Evolutionary conservation across 805 yeast genomes (phyloP), one percentile per base, ranked within the genome.

Genomic region (Schwanniomyces yamadae): DNA sequence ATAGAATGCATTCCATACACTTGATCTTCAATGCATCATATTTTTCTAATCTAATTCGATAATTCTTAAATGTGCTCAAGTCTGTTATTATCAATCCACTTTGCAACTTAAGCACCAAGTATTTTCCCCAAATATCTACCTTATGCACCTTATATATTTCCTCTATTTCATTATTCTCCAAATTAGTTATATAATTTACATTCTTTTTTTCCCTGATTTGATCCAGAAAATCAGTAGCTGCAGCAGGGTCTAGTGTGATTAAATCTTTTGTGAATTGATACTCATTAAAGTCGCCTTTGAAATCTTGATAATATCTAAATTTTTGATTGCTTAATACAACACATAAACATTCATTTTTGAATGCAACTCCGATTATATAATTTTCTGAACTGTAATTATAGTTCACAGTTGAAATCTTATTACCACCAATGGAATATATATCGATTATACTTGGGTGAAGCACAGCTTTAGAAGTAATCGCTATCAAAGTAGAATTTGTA

Each of bases 241-340:
- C n/a, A n/a, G n/a, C n/a, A n/a, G n/a, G n/a, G n/a, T n/a, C n/a
- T 17, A 57, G 39, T 3, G 18, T 21, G 4, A 52, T 40, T 28
- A 55, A 35, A 23, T 51, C 49, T 5, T 48, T 39, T 5, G 52
- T 50, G 34, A 42, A 63, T 7, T 36, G 31, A 46, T 67, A 71
- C 47, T 81, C 87, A 31, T 69, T 67, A 53, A 84, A 86, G 29
- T 76, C 80, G 3, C 86, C 84, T 14, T 76, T 75, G 43, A 83
- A 78, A 48, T 84, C 89, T 27, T 67, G 58, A 56, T 84, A 85
- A 18, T 70, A 61, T 18, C 95, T 63, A 16, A 71, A 74, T 19
- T 59, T 64, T 5, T 83, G 82, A 33, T 65, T 61, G 21, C 65
- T 69, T 23, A 80, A 54, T 1, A 82, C 73, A 9, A 83, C 75